A percentile compares a stretch with the other conserved stretches of the same genome.
phyloP scores from a whole-genome alignment of 345 rosid genomes.

The Populus tremula region DNA sequence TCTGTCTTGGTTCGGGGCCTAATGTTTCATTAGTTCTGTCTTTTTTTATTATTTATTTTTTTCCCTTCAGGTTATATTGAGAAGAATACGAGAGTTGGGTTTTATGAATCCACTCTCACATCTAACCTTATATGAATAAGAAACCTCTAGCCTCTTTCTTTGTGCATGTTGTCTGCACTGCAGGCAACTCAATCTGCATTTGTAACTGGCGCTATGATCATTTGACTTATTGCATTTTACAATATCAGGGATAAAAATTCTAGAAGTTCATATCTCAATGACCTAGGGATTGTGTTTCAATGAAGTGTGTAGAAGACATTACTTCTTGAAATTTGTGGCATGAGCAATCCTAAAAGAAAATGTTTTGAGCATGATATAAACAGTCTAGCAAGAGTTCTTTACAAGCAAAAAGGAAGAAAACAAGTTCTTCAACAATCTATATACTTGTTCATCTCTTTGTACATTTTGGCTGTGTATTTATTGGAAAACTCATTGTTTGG shows the following conservation, averaged over 20 bases:
- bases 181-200: neutral
- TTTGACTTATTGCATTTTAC: neutral
- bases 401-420: no score
- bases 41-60: neutral
- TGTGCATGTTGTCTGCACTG: neutral
- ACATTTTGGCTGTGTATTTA: neutral
- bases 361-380: neutral
- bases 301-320: neutral
- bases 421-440: no score
- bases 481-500: neutral
- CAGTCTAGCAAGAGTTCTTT: neutral
- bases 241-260: neutral
- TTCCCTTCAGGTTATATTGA: no score
- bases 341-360: neutral
- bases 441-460: no score
- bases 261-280: neutral
- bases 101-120: neutral
- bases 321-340: neutral
- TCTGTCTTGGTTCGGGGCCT: no score
- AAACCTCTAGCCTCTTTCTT: neutral
- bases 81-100: neutral
- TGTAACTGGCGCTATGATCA: neutral
- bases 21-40: no score
- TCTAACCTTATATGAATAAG: no score
- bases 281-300: neutral